A percentile compares a stretch with the other conserved stretches of the same genome.
phyloP scores from a whole-genome alignment of 2,329 filamentous ascomycete genomes.

The Diaporthe sp. region DNA sequence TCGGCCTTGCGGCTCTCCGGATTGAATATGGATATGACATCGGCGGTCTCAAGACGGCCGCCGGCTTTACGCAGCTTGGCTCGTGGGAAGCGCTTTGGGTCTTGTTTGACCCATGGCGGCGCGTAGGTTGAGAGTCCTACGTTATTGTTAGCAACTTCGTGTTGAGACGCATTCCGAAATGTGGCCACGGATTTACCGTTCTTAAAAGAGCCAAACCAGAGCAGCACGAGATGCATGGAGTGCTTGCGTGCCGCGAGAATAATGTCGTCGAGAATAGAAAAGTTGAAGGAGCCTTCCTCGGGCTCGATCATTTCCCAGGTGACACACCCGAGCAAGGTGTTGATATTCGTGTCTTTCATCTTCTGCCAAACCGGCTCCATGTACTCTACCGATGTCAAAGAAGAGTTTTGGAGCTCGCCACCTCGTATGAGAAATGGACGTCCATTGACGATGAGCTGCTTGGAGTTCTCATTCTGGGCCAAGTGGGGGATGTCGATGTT shows the following conservation, averaged over 20 bases:
- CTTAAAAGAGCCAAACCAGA: constrained; percentile 22
- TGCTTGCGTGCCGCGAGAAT: constrained; percentile 36
- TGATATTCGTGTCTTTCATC: constrained; percentile 41
- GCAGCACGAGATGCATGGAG: constrained; percentile 1
- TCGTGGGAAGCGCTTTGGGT: constrained; percentile 41
- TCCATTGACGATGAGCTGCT: neutral
- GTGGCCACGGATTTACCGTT: neutral
- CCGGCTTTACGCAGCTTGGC: constrained; percentile 43
- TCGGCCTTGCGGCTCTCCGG: constrained; percentile 3
- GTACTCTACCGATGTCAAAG: constrained; percentile 41
- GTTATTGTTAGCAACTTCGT: neutral
- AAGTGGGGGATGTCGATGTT: neutral
- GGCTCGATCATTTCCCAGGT: constrained; percentile 47
- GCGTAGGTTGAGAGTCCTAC: neutral
- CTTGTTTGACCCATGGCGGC: constrained; percentile 42
- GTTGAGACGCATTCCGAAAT: neutral
- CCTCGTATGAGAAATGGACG: constrained; percentile 45
- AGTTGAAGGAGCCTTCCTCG: constrained; percentile 43
- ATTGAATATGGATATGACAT: constrained; percentile 39
- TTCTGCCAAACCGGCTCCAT: constrained; percentile 41
- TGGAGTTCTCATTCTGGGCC: neutral
- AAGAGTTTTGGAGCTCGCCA: constrained; percentile 45
- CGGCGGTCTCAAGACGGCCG: constrained; percentile 39
- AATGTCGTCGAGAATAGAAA: constrained; percentile 41
- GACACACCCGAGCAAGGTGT: constrained; percentile 45